Percentiles rank a stretch among this genome's conserved stretches.
Evolutionary conservation across 306 rosid genomes (phyloP).

Genomic region (Pterocarpus macrocarpus): DNA sequence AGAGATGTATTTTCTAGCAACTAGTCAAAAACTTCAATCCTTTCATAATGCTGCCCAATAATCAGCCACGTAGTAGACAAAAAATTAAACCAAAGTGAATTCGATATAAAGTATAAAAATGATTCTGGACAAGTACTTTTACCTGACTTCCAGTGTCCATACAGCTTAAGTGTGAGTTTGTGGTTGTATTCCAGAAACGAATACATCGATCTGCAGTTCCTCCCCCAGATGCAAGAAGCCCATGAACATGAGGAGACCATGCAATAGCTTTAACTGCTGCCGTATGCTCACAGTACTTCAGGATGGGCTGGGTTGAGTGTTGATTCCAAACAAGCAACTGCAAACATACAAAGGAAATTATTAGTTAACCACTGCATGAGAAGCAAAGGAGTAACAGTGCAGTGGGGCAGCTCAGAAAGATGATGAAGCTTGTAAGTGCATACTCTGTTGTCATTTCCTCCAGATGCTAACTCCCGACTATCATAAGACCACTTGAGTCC

Average conservation of each 20-base stretch:
- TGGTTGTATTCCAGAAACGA: slow-evolving; percentile 94
- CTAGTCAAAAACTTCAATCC: not conserved
- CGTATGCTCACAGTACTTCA: slow-evolving; percentile 87
- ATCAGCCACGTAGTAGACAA: slow-evolving; percentile 34
- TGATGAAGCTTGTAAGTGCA: slow-evolving; percentile 37
- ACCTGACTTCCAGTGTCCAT: slow-evolving; percentile 99
- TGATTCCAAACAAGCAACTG: slow-evolving; percentile 95
- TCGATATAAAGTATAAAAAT: not conserved
- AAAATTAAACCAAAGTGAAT: slow-evolving; percentile 5
- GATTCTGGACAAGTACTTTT: slow-evolving; percentile 24
- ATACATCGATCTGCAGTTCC: slow-evolving; percentile 95
- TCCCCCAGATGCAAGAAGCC: slow-evolving; percentile 97
- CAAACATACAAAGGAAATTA: slow-evolving; percentile 31
- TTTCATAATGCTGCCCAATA: slow-evolving; percentile 9
- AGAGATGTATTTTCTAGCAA: not conserved
- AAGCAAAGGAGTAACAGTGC: slow-evolving; percentile 28
- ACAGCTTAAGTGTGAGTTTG: slow-evolving; percentile 85
- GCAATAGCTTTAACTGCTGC: slow-evolving; percentile 98
- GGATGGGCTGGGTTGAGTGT: slow-evolving; percentile 83
- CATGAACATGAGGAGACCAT: slow-evolving; percentile 95
- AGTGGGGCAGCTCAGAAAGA: slow-evolving; percentile 17
- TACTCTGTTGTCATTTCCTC: slow-evolving; percentile 93
- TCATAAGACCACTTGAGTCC: slow-evolving; percentile 95
- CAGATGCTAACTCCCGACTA: slow-evolving; percentile 91
- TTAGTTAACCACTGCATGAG: slow-evolving; percentile 29